These are phyloP conservation scores for Pleurotus eryngii DNA, from an alignment of 768 basidiomycete species.

Conservation along the genomic window DNA sequence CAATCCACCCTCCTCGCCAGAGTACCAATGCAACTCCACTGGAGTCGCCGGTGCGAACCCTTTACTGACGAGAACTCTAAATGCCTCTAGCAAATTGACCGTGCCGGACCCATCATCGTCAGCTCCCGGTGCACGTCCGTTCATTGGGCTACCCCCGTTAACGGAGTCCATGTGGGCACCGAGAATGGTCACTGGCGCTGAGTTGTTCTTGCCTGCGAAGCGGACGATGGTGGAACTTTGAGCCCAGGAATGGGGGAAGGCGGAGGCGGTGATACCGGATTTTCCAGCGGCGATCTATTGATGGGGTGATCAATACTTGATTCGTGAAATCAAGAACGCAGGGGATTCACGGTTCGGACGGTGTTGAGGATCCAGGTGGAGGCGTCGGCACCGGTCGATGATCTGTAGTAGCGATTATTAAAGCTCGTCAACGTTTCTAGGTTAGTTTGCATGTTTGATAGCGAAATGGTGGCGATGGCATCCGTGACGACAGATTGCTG, in stretches of 20 bases:
- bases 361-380: conserved; percentile 29
- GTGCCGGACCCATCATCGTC: conserved; percentile 48
- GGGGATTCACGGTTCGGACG: conserved; percentile 14
- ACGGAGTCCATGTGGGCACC: conserved; percentile 43
- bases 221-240: conserved; percentile 35
- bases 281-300: conserved; percentile 14
- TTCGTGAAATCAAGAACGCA: not conserved
- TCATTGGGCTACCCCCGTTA: conserved; percentile 33
- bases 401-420: conserved; percentile 32
- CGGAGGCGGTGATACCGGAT: conserved; percentile 24
- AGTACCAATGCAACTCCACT: conserved; percentile 48
- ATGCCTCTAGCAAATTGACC: conserved; percentile 41
- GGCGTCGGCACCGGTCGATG: conserved; percentile 26
- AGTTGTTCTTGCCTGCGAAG: conserved; percentile 26
- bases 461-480: conserved; percentile 19
- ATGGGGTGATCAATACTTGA: no score
- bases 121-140: conserved; percentile 43
- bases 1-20: conserved; percentile 42
- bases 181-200: conserved; percentile 30
- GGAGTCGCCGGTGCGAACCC: conserved; percentile 36
- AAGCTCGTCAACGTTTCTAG: conserved; percentile 28
- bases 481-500: conserved; percentile 20
- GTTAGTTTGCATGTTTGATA: conserved; percentile 24
- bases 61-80: conserved; percentile 33
- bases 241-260: conserved; percentile 29